phyloP scores from a whole-genome alignment of 1,284 basidiomycete species.

The Ganoderma multipileum region DNA sequence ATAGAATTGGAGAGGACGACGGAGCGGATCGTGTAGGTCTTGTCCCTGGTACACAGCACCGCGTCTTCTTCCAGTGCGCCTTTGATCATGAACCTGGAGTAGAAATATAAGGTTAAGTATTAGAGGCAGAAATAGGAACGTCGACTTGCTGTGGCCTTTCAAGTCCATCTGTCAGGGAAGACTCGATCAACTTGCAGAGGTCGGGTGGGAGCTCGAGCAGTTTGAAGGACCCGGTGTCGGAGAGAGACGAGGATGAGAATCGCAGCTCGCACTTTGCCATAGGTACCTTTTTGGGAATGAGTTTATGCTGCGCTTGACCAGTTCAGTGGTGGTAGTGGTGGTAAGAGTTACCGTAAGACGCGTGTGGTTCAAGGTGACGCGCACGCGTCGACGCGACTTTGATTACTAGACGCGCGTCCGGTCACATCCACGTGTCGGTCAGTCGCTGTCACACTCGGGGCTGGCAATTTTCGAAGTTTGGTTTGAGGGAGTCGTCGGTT shows the following conservation, averaged over 20 bases:
- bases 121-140: not conserved
- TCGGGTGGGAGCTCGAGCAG: slow-evolving; percentile 75
- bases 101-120: not conserved
- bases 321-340: not conserved
- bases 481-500: too few species aligned
- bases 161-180: slow-evolving; percentile 21
- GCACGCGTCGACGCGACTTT: not conserved
- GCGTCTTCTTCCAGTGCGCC: slow-evolving; percentile 85
- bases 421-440: not conserved
- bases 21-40: slow-evolving; percentile 83
- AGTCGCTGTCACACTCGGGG: not conserved
- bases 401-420: not conserved
- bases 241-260: slow-evolving; percentile 56
- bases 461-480: too few species aligned
- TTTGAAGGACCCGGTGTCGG: slow-evolving; percentile 61
- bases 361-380: not conserved
- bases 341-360: too few species aligned
- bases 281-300: not conserved
- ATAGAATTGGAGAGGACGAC: slow-evolving; percentile 88
- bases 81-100: slow-evolving; percentile 76
- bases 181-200: slow-evolving; percentile 53
- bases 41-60: slow-evolving; percentile 81
- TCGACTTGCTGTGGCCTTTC: slow-evolving; percentile 20
- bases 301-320: not conserved
- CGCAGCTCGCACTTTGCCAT: slow-evolving; percentile 58